Conservation (phyloP, 2,329 filamentous ascomycete species). For the Trichophyton benhamiae region DNA sequence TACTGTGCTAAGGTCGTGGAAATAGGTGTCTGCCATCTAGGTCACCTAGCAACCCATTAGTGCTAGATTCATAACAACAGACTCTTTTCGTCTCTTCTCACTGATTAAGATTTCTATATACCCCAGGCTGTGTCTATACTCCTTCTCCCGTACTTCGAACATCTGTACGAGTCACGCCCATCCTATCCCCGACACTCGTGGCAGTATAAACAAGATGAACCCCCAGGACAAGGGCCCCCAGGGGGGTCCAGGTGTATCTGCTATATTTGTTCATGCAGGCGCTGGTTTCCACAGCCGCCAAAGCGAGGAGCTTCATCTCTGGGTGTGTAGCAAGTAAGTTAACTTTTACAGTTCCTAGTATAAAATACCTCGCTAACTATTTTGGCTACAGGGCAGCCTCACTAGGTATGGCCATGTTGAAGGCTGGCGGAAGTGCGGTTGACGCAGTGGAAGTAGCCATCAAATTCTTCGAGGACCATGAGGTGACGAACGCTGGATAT, state of each 20-base stretch:
- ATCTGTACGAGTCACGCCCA: background rate
- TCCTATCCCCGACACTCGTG: background rate
- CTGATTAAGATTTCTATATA: background rate
- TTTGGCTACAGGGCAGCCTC: slow-evolving; percentile 55
- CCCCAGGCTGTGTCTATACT: background rate
- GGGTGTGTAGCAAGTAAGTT: slow-evolving; percentile 76
- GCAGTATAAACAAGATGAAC: background rate
- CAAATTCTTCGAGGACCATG: slow-evolving; percentile 75
- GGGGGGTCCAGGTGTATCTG: slow-evolving; percentile 43
- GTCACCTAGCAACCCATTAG: background rate
- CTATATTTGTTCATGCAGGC: slow-evolving; percentile 90
- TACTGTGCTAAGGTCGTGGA: background rate
- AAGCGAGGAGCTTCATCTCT: slow-evolving; percentile 74
- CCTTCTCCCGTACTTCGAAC: background rate
- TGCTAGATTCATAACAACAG: background rate
- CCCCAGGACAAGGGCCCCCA: slow-evolving; percentile 5
- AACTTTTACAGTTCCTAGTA: background rate
- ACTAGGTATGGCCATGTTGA: slow-evolving; percentile 69
- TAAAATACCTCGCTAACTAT: slow-evolving; percentile 6
- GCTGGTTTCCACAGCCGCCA: slow-evolving; percentile 83
- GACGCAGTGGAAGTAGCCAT: slow-evolving; percentile 87
- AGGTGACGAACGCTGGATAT: slow-evolving; percentile 93
- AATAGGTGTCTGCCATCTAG: background rate
- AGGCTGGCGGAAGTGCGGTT: slow-evolving; percentile 63
- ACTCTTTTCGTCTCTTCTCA: no score